phyloP scores from a whole-genome alignment of 2,329 filamentous ascomycete species.

The Aureobasidium pullulans region DNA sequence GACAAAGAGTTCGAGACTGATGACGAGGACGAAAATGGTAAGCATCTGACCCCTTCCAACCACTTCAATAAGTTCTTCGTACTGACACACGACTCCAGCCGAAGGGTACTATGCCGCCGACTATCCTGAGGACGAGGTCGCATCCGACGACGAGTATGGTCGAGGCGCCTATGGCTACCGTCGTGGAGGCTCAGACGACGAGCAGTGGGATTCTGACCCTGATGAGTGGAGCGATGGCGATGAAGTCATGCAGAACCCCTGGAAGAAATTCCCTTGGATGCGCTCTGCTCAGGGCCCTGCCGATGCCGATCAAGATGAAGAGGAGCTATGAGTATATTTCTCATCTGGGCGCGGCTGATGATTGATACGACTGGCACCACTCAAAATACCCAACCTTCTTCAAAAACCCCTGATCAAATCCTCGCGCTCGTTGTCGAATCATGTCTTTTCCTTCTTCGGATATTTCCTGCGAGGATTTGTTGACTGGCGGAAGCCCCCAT shows the following conservation, averaged over 20 bases:
- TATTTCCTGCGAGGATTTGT: constrained; percentile 24
- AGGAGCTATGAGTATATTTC: background rate
- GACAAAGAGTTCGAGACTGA: constrained; percentile 50
- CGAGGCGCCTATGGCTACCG: constrained; percentile 36
- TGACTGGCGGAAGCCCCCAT: constrained; percentile 27
- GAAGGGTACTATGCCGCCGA: constrained; percentile 74
- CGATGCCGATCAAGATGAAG: constrained; percentile 9
- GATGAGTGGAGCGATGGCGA: constrained; percentile 23
- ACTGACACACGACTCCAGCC: constrained; percentile 31
- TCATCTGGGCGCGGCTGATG: constrained; percentile 3
- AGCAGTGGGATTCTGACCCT: constrained; percentile 29
- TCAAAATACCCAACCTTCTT: constrained; percentile 24
- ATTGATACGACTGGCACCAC: constrained; percentile 3
- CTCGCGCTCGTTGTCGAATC: constrained; percentile 21
- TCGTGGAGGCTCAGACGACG: constrained; percentile 32
- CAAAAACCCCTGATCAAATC: constrained; percentile 25
- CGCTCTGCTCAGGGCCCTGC: background rate
- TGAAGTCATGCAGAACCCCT: constrained; percentile 25
- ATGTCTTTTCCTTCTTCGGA: constrained; percentile 21
- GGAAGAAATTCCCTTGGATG: constrained; percentile 21
- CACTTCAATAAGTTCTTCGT: background rate
- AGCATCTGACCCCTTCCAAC: constrained; percentile 24
- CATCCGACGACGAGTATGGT: constrained; percentile 60
- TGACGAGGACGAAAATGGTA: constrained; percentile 56
- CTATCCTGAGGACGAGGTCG: constrained; percentile 73